These are phyloP conservation scores for Nitzschia sp. DNA, from an alignment of 108 stramenopile genomes.

Conservation along the genomic window DNA sequence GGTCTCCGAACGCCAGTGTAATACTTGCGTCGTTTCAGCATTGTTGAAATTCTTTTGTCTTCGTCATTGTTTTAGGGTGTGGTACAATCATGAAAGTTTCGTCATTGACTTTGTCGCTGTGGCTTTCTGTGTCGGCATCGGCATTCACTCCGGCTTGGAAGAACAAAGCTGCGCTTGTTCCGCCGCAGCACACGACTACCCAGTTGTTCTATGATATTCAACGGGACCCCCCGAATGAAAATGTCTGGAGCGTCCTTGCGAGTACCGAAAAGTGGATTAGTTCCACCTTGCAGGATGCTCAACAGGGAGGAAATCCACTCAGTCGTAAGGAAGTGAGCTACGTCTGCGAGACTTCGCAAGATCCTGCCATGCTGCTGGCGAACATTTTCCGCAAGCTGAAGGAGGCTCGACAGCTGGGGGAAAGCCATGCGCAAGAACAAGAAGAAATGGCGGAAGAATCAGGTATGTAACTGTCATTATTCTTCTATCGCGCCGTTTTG, in stretches of 20 bases:
- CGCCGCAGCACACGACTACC: neutral
- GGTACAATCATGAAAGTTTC: neutral
- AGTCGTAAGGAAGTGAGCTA: constrained; percentile 80
- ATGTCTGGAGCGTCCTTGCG: constrained; percentile 70
- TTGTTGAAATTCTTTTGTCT: too few relatives aligned
- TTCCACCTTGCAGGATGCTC: constrained; percentile 49
- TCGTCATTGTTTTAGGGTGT: too few relatives aligned
- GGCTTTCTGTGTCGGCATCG: neutral
- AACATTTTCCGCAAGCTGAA: constrained; percentile 72
- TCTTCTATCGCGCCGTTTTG: neutral
- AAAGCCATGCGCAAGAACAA: constrained; percentile 56
- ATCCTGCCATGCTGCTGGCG: constrained; percentile 56
- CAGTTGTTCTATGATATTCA: constrained; percentile 27
- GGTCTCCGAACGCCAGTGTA: too few relatives aligned
- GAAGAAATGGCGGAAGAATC: constrained; percentile 33
- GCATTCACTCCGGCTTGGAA: neutral
- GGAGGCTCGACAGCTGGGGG: constrained; percentile 75
- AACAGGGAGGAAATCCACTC: constrained; percentile 49
- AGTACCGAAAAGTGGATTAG: constrained; percentile 82
- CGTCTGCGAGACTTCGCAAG: constrained; percentile 65
- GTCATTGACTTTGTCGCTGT: neutral
- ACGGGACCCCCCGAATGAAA: constrained; percentile 28
- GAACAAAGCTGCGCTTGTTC: neutral
- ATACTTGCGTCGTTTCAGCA: too few relatives aligned
- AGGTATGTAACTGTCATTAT: constrained; percentile 38